phyloP scores from a whole-genome alignment of 345 rosid species.

The Populus tremula region DNA sequence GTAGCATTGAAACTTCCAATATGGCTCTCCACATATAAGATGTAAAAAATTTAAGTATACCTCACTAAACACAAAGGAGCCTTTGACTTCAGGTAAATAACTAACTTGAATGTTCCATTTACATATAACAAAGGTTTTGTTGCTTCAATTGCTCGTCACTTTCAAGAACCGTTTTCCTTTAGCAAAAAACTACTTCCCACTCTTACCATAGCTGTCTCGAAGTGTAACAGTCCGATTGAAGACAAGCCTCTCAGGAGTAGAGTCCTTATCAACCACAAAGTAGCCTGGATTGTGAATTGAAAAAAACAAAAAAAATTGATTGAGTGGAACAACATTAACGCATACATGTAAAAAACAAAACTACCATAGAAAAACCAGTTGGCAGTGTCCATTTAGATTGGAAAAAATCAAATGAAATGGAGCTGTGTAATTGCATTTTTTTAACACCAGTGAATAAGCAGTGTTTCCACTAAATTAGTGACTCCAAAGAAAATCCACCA shows the following conservation, averaged over 20 bases:
- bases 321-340: not conserved
- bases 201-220: conserved; percentile 32
- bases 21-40: not conserved
- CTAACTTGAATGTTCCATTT: not conserved
- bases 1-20: not conserved
- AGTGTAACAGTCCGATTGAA: conserved; percentile 84
- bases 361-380: conserved; percentile 9
- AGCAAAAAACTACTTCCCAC: conserved; percentile 19
- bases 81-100: not conserved
- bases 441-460: not conserved
- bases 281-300: conserved; percentile 53
- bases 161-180: not conserved
- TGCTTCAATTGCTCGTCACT: not conserved
- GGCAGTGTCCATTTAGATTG: not conserved
- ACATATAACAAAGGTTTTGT: not conserved
- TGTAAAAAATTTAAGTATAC: not conserved
- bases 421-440: not conserved
- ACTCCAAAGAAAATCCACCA: not conserved
- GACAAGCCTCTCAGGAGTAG: conserved; percentile 63
- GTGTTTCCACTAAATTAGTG: not conserved
- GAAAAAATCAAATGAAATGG: not conserved
- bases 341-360: not conserved
- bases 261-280: conserved; percentile 72
- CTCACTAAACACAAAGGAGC: not conserved
- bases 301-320: not conserved